Percentiles rank a stretch among this genome's conserved stretches.
Evolutionary conservation across 2,329 filamentous ascomycete species (phyloP).

Genomic region (Penicillium sp.): DNA sequence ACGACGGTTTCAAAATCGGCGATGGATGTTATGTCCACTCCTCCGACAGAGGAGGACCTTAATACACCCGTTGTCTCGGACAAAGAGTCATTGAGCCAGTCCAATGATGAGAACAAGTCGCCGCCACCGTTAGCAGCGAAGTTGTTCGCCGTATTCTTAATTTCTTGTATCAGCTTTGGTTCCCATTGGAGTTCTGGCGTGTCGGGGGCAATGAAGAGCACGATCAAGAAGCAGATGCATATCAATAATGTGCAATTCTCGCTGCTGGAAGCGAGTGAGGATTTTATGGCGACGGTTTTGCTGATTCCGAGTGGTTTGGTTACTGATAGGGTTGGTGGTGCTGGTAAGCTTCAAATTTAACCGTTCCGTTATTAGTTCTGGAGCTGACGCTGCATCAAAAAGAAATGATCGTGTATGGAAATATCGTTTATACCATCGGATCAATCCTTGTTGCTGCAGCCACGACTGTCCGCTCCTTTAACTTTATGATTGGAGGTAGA

Average conservation of each 20-base stretch:
- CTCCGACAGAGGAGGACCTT: conserved; percentile 7
- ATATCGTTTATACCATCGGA: conserved; percentile 63
- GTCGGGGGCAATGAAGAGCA: conserved; percentile 66
- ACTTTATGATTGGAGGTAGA: conserved; percentile 65
- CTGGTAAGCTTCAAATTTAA: conserved; percentile 43
- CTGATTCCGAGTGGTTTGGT: conserved; percentile 62
- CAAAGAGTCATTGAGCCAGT: conserved; percentile 2
- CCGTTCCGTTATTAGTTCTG: neutral
- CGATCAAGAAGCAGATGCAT: conserved; percentile 64
- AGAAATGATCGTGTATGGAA: conserved; percentile 66
- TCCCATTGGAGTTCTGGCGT: conserved; percentile 66
- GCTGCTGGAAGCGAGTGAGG: conserved; percentile 64
- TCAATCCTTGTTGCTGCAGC: conserved; percentile 66
- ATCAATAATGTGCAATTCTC: conserved; percentile 67
- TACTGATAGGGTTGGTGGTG: conserved; percentile 65
- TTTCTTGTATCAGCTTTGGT: conserved; percentile 61
- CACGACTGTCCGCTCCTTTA: conserved; percentile 61
- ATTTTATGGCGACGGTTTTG: conserved; percentile 66
- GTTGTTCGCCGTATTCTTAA: conserved; percentile 54
- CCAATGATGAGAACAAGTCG: conserved; percentile 24
- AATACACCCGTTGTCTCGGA: neutral
- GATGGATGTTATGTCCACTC: conserved; percentile 3
- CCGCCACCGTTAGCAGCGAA: conserved; percentile 41
- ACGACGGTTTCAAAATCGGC: neutral
- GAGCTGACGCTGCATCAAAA: neutral